Percentiles rank a stretch among this genome's conserved stretches.
Evolutionary conservation across 176 grass and related monocot species (phyloP).

Genomic region (Alopecurus myosuroides): DNA sequence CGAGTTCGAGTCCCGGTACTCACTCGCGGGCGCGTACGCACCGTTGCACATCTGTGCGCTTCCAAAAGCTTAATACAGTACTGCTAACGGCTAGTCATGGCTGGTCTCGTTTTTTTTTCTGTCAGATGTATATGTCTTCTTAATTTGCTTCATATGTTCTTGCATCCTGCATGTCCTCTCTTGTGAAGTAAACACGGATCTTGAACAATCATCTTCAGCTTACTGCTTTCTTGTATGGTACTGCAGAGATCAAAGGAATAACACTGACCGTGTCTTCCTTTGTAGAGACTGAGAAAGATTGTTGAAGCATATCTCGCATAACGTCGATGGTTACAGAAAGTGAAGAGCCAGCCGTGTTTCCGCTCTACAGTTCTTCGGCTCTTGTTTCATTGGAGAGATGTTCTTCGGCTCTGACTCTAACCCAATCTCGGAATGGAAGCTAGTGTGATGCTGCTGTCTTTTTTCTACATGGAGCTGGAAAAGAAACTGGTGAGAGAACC

Average conservation of each 20-base stretch:
- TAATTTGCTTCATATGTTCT: neutral
- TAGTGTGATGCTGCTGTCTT: neutral
- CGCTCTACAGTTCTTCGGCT: conserved; percentile 3
- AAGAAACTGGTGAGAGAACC: neutral
- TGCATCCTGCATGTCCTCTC: neutral
- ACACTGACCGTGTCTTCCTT: neutral
- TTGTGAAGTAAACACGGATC: neutral
- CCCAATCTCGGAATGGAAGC: neutral
- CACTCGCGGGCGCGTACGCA: too few relatives aligned
- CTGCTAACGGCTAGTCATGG: too few relatives aligned
- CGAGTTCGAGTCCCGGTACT: too few relatives aligned
- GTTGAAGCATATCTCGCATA: neutral
- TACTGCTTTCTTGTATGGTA: neutral
- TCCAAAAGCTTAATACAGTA: neutral
- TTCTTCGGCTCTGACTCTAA: neutral
- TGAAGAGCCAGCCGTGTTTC: neutral
- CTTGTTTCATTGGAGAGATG: neutral
- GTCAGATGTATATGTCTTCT: neutral
- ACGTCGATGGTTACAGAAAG: neutral
- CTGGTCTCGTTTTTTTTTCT: too few relatives aligned
- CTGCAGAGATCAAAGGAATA: neutral
- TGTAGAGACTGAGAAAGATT: neutral
- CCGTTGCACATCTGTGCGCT: too few relatives aligned
- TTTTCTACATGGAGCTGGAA: neutral
- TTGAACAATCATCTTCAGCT: neutral